These are phyloP conservation scores for Naganishia liquefaciens DNA, from an alignment of 1,284 basidiomycete species.

Conservation along the genomic window DNA sequence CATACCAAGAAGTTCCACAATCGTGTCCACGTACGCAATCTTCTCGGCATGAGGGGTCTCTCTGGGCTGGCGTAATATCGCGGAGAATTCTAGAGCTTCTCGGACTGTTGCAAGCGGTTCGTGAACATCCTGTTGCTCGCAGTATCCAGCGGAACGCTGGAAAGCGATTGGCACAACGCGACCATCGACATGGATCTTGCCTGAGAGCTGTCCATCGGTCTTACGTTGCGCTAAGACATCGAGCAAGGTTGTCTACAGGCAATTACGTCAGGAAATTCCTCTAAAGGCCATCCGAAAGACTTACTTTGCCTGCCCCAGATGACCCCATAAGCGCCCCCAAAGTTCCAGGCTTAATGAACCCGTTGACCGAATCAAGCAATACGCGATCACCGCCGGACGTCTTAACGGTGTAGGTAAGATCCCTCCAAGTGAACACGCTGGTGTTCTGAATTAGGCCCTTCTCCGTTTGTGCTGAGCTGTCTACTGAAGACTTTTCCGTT, in stretches of 20 bases:
- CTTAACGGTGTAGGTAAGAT: slow-evolving; percentile 56
- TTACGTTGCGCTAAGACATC: slow-evolving; percentile 54
- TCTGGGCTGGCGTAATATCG: slow-evolving; percentile 73
- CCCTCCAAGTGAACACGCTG: slow-evolving; percentile 54
- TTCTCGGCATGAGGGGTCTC: slow-evolving; percentile 57
- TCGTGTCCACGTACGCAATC: slow-evolving; percentile 59
- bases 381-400: slow-evolving; percentile 51
- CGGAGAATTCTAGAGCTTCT: slow-evolving; percentile 79
- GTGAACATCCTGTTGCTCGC: slow-evolving; percentile 32
- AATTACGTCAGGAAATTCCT: not conserved
- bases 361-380: slow-evolving; percentile 57
- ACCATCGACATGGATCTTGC: slow-evolving; percentile 32
- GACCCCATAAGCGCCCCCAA: slow-evolving; percentile 57
- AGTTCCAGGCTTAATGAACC: slow-evolving; percentile 58
- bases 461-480: not conserved
- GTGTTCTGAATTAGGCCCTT: slow-evolving; percentile 11
- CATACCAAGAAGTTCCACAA: slow-evolving; percentile 59
- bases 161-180: slow-evolving; percentile 26
- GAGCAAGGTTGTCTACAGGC: slow-evolving; percentile 54
- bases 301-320: slow-evolving; percentile 31
- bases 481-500: not conserved
- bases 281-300: no score
- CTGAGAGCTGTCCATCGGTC: slow-evolving; percentile 42
- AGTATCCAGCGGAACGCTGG: slow-evolving; percentile 29
- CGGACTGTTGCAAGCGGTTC: slow-evolving; percentile 60